A percentile compares a stretch with the other conserved stretches of the same genome.
Evolutionary conservation across 2,329 filamentous ascomycete genomes (phyloP).

Genomic region (Colletotrichum caudatum): DNA sequence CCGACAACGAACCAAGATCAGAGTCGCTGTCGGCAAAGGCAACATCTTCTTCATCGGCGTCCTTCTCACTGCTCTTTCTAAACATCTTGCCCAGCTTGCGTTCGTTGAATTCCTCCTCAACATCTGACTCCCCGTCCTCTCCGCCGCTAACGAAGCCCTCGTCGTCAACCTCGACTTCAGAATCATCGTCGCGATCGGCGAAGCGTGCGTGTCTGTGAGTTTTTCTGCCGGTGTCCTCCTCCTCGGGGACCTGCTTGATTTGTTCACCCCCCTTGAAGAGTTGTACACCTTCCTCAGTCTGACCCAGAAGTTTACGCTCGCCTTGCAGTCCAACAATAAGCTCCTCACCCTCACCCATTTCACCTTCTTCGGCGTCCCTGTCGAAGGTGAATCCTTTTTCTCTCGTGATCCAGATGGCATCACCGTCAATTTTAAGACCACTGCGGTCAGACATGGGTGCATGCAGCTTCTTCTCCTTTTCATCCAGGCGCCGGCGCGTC

Average conservation of each 20-base stretch:
- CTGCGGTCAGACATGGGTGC: constrained; percentile 99
- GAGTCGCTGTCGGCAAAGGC: constrained; percentile 98
- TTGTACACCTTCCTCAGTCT: constrained; percentile 84
- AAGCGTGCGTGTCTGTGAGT: constrained; percentile 69
- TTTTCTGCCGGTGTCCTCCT: constrained; percentile 72
- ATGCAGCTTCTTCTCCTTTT: constrained; percentile 96
- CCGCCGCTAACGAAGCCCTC: constrained; percentile 68
- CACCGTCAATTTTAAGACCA: constrained; percentile 94
- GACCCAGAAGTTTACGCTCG: constrained; percentile 83
- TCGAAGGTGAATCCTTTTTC: constrained; percentile 82
- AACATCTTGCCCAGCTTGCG: constrained; percentile 72
- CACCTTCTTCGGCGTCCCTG: constrained; percentile 72
- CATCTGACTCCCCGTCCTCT: constrained; percentile 62
- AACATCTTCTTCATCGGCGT: constrained; percentile 75
- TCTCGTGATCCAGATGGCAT: constrained; percentile 89
- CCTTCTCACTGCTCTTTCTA: constrained; percentile 62
- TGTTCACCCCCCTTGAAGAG: constrained; percentile 84
- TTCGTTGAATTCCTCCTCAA: constrained; percentile 69
- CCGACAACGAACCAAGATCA: constrained; percentile 89
- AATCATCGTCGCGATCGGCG: constrained; percentile 69
- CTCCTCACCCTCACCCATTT: constrained; percentile 94
- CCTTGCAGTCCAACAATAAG: constrained; percentile 91
- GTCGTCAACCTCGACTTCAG: constrained; percentile 55
- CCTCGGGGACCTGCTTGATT: constrained; percentile 66
- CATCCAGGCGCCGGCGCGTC: constrained; percentile 83